Conservation (phyloP, 306 rosid species). For the Neltuma alba region DNA sequence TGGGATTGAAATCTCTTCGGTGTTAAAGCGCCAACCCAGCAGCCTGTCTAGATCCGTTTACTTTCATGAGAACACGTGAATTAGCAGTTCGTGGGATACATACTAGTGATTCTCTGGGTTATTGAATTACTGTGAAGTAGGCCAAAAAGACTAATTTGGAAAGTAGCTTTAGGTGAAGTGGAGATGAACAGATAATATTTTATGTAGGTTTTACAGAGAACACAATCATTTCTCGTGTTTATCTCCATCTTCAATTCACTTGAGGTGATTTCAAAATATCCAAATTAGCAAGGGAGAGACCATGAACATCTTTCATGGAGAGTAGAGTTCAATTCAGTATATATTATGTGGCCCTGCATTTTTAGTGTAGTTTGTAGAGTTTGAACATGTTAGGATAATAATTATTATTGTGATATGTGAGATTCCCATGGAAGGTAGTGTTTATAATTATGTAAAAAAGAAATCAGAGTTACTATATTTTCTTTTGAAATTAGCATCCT, state of each 20-base stretch:
- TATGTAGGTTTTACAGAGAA: too few species aligned
- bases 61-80: constrained; percentile 68
- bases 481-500: too few species aligned
- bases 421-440: neutral
- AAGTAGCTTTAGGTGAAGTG: neutral
- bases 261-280: neutral
- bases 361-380: constrained; percentile 47
- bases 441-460: neutral
- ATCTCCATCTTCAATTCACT: neutral
- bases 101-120: neutral
- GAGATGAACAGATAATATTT: too few species aligned
- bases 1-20: constrained; percentile 49
- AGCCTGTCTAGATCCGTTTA: constrained; percentile 86
- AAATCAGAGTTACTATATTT: constrained; percentile 9
- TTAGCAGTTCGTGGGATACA: neutral
- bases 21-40: constrained; percentile 86
- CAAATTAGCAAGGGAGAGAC: constrained; percentile 22
- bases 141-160: too few species aligned
- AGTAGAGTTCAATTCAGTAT: constrained; percentile 18
- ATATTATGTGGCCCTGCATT: constrained; percentile 35
- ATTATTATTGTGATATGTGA: too few species aligned
- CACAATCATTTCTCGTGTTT: neutral
- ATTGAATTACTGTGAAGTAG: neutral
- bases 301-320: constrained; percentile 28
- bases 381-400: constrained; percentile 30